These are phyloP conservation scores for Aristolochia californica DNA, from an alignment of 164 flowering plant species.

Conservation along the genomic window DNA sequence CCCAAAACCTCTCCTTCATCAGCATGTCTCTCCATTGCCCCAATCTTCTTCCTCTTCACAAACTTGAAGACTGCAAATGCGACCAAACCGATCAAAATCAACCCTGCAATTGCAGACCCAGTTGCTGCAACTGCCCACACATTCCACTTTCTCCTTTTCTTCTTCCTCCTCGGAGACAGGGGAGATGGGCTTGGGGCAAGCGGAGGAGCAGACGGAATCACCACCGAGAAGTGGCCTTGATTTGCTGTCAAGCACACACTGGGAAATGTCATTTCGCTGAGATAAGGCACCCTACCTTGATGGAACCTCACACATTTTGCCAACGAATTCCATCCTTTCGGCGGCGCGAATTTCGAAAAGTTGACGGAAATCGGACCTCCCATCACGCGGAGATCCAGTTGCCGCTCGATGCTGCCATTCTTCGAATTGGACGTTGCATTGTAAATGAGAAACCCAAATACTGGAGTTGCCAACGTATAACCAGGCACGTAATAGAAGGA, in stretches of 20 bases:
- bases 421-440: slow-evolving; percentile 24
- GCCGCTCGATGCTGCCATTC: slow-evolving; percentile 6
- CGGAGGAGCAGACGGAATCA: slow-evolving; percentile 18
- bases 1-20: slow-evolving; percentile 43
- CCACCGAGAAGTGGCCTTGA: slow-evolving; percentile 40
- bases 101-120: slow-evolving; percentile 26
- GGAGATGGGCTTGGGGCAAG: neutral
- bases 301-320: slow-evolving; percentile 40
- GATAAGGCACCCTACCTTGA: slow-evolving; percentile 29
- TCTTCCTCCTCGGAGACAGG: slow-evolving; percentile 1
- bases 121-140: slow-evolving; percentile 30
- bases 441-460: slow-evolving; percentile 43
- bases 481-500: slow-evolving; percentile 35
- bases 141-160: slow-evolving; percentile 19
- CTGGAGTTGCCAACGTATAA: slow-evolving; percentile 31
- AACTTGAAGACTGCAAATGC: slow-evolving; percentile 12
- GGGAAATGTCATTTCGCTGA: slow-evolving; percentile 14
- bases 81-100: slow-evolving; percentile 24
- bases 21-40: slow-evolving; percentile 42
- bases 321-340: slow-evolving; percentile 4
- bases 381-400: slow-evolving; percentile 15
- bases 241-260: slow-evolving; percentile 21
- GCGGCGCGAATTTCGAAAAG: slow-evolving; percentile 13
- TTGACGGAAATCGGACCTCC: slow-evolving; percentile 25
- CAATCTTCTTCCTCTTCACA: slow-evolving; percentile 26